These are phyloP conservation scores for Trichosporon coremiiforme DNA, from an alignment of 1,284 basidiomycete species.

Conservation along the genomic window DNA sequence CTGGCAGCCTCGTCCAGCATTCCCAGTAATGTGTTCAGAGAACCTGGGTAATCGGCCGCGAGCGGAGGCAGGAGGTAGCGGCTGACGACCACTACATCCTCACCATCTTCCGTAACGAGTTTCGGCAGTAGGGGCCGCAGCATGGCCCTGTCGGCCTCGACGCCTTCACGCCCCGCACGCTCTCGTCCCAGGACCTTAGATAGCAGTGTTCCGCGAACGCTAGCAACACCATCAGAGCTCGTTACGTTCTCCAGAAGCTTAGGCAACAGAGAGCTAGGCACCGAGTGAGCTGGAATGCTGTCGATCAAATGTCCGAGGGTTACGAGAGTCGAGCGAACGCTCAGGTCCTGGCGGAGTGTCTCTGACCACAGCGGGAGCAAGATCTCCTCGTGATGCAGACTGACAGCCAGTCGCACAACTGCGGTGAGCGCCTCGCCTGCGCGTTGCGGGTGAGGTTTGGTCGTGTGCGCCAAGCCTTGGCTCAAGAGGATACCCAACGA, in stretches of 20 bases:
- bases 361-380: conserved; percentile 1
- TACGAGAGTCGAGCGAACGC: conserved; percentile 32
- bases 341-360: conserved; percentile 21
- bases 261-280: conserved; percentile 33
- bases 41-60: conserved; percentile 31
- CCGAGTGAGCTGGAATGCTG: conserved; percentile 28
- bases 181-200: conserved; percentile 26
- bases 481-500: neutral
- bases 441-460: conserved; percentile 37
- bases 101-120: conserved; percentile 27
- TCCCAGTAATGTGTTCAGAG: conserved; percentile 30
- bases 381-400: neutral
- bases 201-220: neutral
- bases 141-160: conserved; percentile 27
- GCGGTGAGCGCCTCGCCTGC: conserved; percentile 38
- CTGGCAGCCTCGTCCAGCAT: conserved; percentile 25
- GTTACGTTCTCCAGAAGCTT: conserved; percentile 37
- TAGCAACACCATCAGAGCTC: conserved; percentile 1
- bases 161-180: conserved; percentile 6
- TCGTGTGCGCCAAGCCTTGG: conserved; percentile 33
- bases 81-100: conserved; percentile 31
- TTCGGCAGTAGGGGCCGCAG: conserved; percentile 36
- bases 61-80: conserved; percentile 46
- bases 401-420: neutral
- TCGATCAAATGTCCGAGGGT: conserved; percentile 29